Base-by-base conservation (phyloP, 2,329 filamentous ascomycete genomes). In the Colletotrichum sp. region DNA sequence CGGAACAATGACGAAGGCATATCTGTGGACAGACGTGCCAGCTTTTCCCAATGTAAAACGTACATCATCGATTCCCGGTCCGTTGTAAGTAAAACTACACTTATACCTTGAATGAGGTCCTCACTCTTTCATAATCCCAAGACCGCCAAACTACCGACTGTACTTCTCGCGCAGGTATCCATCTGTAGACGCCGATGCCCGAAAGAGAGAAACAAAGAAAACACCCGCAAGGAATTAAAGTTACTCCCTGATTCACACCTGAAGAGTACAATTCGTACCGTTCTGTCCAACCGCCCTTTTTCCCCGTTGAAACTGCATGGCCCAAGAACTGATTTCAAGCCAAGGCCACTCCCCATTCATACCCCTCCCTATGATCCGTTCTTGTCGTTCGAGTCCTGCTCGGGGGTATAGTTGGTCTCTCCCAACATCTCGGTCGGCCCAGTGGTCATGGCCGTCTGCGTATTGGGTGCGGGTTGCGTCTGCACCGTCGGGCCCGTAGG, bases 391-490 rank as follows among this genome's bases (percentile, higher is more conserved):
- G 80, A 75, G 71, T 92, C 89, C 71, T 92, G 87, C 59, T 95
- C 93, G 2, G 93, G 93, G 30, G 92, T 90, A 80, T 95, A 95
- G 80, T 87, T 93, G 39, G 93, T 95, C 84, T 94, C 93, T 26
- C 93, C 93, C 21, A 95, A 84, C 88, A 94, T 89, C 18, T 87
- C 85, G 7, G 88, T 86, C 2, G 88, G 87, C 71, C 89, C 86
- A 52, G 89, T 88, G 34, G 88, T 89, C 90, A 92, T 92, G 44
- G 89, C 88, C 24, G 90, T 91, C 83, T 90, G 91, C 16, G 87
- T 89, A 78, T 84, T 90, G 63, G 88, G 86, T 81, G 87, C 89
- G 59, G 87, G 91, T 83, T 90, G 92, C 57, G 86, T 89, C 77
- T 91, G 89, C 28, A 92, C 88, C 6, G 90, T 89, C 10, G 91